phyloP scores from a whole-genome alignment of 345 rosid species.

The Viola odorata region DNA sequence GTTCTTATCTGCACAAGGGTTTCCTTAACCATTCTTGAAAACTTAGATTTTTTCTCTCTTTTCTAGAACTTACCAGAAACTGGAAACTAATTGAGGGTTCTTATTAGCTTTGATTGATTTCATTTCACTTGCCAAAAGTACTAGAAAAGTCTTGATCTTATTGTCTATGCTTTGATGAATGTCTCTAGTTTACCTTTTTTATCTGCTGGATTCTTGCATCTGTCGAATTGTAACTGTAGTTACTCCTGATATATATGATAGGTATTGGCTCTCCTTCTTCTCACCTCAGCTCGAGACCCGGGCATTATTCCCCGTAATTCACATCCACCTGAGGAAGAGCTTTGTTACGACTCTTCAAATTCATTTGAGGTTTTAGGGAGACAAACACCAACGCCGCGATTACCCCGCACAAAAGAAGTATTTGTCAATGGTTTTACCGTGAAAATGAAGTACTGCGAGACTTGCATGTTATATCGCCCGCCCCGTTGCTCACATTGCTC shows the following conservation, averaged over 20 bases:
- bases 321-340: conserved; percentile 46
- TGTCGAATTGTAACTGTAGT: conserved; percentile 10
- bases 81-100: no score
- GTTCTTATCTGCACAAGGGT: no score
- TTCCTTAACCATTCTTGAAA: no score
- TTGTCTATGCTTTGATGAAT: no score
- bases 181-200: no score
- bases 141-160: no score
- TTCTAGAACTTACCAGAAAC: no score
- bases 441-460: conserved; percentile 44
- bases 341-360: conserved; percentile 23
- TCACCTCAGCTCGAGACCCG: conserved; percentile 47
- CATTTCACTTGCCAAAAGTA: no score
- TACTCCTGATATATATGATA: conserved; percentile 22
- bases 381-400: conserved; percentile 35
- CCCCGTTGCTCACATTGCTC: conserved; percentile 61
- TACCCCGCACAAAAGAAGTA: conserved; percentile 37
- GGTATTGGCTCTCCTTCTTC: conserved; percentile 44
- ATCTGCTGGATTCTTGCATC: no score
- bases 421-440: conserved; percentile 28
- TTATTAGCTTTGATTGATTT: no score
- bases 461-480: conserved; percentile 52
- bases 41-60: no score
- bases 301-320: conserved; percentile 48
- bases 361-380: conserved; percentile 25